Conservation (phyloP, 1,284 basidiomycete genomes). For the Irpex sp. region DNA sequence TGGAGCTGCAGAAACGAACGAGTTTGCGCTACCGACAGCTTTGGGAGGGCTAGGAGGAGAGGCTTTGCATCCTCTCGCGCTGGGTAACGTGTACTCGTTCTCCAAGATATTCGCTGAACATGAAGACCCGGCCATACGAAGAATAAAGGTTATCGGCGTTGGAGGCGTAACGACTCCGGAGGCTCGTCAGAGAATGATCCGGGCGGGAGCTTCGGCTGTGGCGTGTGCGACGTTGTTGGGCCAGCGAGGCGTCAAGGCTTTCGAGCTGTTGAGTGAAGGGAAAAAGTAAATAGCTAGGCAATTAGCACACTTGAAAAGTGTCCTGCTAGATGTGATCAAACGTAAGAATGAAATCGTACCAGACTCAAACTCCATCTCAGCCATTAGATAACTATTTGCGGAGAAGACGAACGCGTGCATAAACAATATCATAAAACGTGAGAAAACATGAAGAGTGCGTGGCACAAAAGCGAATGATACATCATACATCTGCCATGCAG, state of each 20-base stretch:
- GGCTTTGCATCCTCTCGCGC: constrained; percentile 65
- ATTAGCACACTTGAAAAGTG: too few relatives aligned
- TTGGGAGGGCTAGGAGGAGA: constrained; percentile 76
- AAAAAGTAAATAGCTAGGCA: neutral
- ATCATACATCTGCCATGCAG: constrained; percentile 10
- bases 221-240: constrained; percentile 76
- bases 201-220: constrained; percentile 67
- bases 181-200: constrained; percentile 59
- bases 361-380: neutral
- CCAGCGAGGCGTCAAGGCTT: constrained; percentile 59
- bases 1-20: neutral
- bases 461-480: constrained; percentile 3
- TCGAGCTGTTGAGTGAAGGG: constrained; percentile 24
- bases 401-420: neutral
- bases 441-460: neutral
- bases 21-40: constrained; percentile 56
- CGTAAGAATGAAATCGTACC: neutral
- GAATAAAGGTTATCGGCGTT: constrained; percentile 66
- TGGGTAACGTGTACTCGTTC: constrained; percentile 72
- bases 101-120: constrained; percentile 44
- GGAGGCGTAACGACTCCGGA: constrained; percentile 69
- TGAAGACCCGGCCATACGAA: constrained; percentile 36
- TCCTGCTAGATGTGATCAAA: neutral
- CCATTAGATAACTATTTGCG: neutral
- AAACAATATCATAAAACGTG: neutral